Percentiles rank a stretch among this genome's conserved stretches.
These are phyloP conservation scores for Isatis lusitanica DNA, from an alignment of 441 rosid genomes.

Conservation along the genomic window DNA sequence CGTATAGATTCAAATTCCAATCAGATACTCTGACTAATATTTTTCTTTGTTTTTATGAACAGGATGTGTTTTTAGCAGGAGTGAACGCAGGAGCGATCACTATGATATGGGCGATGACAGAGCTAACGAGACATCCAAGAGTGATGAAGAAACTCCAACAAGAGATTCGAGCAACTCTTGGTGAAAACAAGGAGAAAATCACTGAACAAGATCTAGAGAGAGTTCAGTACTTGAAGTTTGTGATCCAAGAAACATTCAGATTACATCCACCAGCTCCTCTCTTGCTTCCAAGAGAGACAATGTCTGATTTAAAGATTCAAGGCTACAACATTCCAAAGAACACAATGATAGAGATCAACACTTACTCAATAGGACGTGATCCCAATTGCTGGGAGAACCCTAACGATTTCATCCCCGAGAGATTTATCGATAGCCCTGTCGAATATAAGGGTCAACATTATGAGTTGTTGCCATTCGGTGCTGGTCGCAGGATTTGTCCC, in stretches of 20 bases:
- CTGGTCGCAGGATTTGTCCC: conserved; percentile 38
- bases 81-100: conserved; percentile 33
- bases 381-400: conserved; percentile 34
- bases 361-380: conserved; percentile 37
- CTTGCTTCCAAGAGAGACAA: conserved; percentile 30
- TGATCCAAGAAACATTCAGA: conserved; percentile 32
- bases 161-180: conserved; percentile 29
- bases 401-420: conserved; percentile 33
- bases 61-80: conserved; percentile 35
- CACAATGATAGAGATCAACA: conserved; percentile 35
- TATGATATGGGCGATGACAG: conserved; percentile 36
- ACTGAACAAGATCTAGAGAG: conserved; percentile 28
- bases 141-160: conserved; percentile 38
- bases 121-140: conserved; percentile 22
- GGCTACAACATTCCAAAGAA: conserved; percentile 35
- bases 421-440: conserved; percentile 21
- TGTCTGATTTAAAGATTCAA: conserved; percentile 26
- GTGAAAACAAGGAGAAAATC: conserved; percentile 26
- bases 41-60: background rate
- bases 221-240: conserved; percentile 27
- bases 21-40: background rate
- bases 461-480: conserved; percentile 34
- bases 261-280: conserved; percentile 38
- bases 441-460: conserved; percentile 36
- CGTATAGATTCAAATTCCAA: background rate